These are phyloP conservation scores for Vitis hybrid DNA, from an alignment of 177 flowering plant genomes.

Conservation along the genomic window DNA sequence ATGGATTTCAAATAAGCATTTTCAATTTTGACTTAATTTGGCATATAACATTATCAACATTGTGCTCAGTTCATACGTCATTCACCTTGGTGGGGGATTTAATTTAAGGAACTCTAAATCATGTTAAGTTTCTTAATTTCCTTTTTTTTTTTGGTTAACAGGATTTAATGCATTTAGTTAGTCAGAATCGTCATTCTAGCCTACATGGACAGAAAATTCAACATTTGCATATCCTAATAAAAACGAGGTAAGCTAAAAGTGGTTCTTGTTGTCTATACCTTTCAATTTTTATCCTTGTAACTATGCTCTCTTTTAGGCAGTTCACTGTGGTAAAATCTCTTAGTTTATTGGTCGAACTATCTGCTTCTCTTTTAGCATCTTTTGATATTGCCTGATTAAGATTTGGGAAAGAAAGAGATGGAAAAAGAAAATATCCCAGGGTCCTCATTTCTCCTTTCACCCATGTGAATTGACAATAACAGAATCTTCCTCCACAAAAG, in stretches of 20 bases:
- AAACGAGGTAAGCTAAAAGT: conserved; percentile 45
- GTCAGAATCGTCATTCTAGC: conserved; percentile 19
- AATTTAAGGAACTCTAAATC: neutral
- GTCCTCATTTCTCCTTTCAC: too few relatives aligned
- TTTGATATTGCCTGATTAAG: neutral
- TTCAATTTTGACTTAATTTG: neutral
- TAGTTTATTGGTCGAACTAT: neutral
- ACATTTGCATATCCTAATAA: conserved; percentile 42
- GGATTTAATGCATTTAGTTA: conserved; percentile 41
- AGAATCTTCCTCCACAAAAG: too few relatives aligned
- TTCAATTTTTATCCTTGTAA: neutral
- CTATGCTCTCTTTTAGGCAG: neutral
- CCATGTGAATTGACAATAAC: too few relatives aligned
- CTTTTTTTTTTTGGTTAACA: conserved; percentile 19
- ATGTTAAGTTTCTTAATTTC: neutral
- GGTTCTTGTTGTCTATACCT: neutral
- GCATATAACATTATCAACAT: neutral
- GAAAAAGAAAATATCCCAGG: too few relatives aligned
- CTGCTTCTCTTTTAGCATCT: neutral
- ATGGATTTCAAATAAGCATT: neutral
- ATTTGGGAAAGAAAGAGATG: too few relatives aligned
- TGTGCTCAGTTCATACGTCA: neutral
- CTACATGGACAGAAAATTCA: conserved; percentile 19
- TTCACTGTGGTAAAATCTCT: neutral
- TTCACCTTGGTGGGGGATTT: neutral